Evolutionary conservation across 1,284 basidiomycete species (phyloP), one percentile per base, ranked within the genome.

Genomic region (Leccinum griseonigrum): DNA sequence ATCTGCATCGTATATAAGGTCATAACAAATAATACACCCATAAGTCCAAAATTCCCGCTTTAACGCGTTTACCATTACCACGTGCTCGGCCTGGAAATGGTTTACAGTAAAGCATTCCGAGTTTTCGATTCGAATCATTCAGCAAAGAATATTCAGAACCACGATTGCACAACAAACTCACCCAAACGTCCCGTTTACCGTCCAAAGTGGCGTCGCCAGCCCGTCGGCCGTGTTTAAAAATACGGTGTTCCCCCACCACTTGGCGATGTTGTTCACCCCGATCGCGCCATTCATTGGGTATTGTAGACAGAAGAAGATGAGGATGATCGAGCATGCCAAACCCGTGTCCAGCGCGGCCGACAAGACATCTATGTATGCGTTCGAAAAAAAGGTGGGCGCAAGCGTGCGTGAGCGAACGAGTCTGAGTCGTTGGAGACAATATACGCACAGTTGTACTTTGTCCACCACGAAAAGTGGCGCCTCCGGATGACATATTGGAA

Each of bases 181-280:
- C 69, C 69, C 69, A 57, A 74, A 70, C 26, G 70, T 70, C 0
- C 66, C 62, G 0, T 71, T 65, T 10, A 75, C 59, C 1, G 60
- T 28, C 48, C 59, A 69, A 50, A 78, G 62, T 1, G 80, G 69
- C 8, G 68, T 66, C 2, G 65, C 62, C 0, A 43, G 36, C 11
- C 65, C 74, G 63, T 83, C 81, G 1, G 74, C 82, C 9, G 77
- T 83, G 4, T 78, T 77, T 63, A 67, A 57, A 36, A 73, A 78
- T 18, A 81, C 83, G 1, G 75, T 80, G 64, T 85, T 85, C 16
- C 83, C 83, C 83, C 83, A 85, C 83, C 83, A 85, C 4, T 62
- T 64, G 56, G 74, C 75, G 51, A 85, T 64, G 13, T 64, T 80
- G 62, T 76, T 70, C 59, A 51, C 58, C 18, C 81, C 83, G n/a